Evolutionary conservation across 2,329 filamentous ascomycete genomes (phyloP), one percentile per base, ranked within the genome.

Genomic region (Sclerotinia glacialis): DNA sequence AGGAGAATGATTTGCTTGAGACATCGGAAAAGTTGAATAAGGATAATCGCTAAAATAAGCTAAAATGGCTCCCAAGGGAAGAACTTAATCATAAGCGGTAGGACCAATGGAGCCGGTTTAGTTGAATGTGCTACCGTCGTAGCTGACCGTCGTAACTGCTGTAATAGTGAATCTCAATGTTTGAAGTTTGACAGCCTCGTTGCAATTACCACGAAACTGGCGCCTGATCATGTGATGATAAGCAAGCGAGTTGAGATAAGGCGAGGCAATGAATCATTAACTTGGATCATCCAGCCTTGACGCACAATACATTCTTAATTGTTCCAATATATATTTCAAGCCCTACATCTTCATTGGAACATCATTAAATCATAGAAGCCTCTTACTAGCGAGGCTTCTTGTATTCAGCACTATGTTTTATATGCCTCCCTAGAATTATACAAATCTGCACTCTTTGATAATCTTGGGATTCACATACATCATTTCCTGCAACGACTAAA

Each of bases 11-110:
- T 66, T 59, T 59, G 40, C 47, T 59, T 66, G 67, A 60, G 69
- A 72, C 70, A 70, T 72, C 21, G 28, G n/a, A 23, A 49, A 61
- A 49, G 6, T 21, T 47, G n/a, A 61, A 60, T 60, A 49, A 60
- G 14, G 44, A 61, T 61, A 49, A n/a, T 49, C 44, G 37, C 47
- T 60, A 42, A 63, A 16, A 63, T 53, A 40, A 21, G 46, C 59
- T 40, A 54, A 63, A 42, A 53, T 28, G n/a, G 28, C 14, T 5
- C 8, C n/a, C 44, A 37, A 49, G 49, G 5, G 31, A 23, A 47
- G 47, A 14, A 7, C 23, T 60, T 18, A 14, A n/a, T 28, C 37
- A 14, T 23, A 49, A 40, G 34, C 31, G 44, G 44, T 37, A 61
- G 28, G n/a, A n/a, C 12, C 28, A 23, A 47, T 60, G 28, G 44